Evolutionary conservation across 164 flowering plant genomes (phyloP), one percentile per base, ranked within the genome.

Genomic region (Paratinospora sagittata): DNA sequence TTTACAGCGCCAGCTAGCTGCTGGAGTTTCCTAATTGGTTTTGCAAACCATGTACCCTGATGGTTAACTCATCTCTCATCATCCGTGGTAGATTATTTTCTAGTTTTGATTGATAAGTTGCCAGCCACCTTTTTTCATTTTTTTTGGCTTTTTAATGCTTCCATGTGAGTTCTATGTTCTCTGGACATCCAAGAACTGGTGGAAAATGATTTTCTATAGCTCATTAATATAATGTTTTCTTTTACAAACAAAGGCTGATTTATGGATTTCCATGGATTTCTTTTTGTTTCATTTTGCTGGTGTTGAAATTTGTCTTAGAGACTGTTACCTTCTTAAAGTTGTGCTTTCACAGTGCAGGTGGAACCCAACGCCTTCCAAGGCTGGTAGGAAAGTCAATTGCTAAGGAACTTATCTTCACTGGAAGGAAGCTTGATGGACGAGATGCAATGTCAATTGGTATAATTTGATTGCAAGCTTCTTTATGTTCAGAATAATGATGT

Each of bases 341-440:
- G 30, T 66, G 37, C 64, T 12, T 43, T 8, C 76, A 34, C 90
- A 92, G 97, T 76, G 97, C 94, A 63, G 97, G 97, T 74, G 98
- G 97, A 33, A 92, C 98, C 33, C 91, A 85, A 72, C 85, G 97
- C 49, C 97, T 95, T 76, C 94, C 98, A 65, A 85, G 97, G 76
- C 69, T 92, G 70, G 88, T 89, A 17, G 98, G 98, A 74, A 88
- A 78, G 77, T 84, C 98, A 67, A 63, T 74, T 34, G 97, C 97
- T 36, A 91, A 88, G 81, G 97, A 95, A 73, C 89, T 95, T 41
- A 89, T 92, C 76, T 92, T 85, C 73, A 92, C 97, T 74, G 97
- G 97, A 26, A 86, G 90, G 65, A 92, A 80, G 77, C 63, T 95
- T 78, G 69, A 74, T 78, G 92, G 90, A 57, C 81, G 68, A 78